Evolutionary conservation across 768 basidiomycete species (phyloP).

Genomic region (Cubamyces lactineus): DNA sequence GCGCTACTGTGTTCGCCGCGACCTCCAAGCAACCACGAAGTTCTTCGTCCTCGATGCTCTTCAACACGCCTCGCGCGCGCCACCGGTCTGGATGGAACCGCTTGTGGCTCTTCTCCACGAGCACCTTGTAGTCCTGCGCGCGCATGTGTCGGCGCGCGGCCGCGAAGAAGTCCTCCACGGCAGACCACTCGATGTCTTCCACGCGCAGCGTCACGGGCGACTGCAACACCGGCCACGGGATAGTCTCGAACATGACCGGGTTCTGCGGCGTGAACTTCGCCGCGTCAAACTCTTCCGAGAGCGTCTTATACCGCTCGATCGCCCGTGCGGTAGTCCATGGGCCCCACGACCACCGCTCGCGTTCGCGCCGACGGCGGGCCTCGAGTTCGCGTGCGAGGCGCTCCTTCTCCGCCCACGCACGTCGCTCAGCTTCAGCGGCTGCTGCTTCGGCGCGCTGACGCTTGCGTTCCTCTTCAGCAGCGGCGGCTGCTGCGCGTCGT

Average conservation of each 20-base stretch:
- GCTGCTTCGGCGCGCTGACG: constrained; percentile 33
- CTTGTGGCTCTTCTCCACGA: constrained; percentile 72
- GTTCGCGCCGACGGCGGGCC: constrained; percentile 51
- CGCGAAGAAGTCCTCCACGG: constrained; percentile 73
- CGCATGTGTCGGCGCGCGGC: constrained; percentile 55
- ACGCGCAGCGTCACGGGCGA: constrained; percentile 54
- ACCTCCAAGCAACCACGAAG: constrained; percentile 66
- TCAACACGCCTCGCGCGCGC: constrained; percentile 66
- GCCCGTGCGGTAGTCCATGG: constrained; percentile 69
- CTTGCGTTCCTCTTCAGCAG: constrained; percentile 24
- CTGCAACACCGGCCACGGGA: constrained; percentile 79
- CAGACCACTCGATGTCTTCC: constrained; percentile 70
- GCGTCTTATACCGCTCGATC: constrained; percentile 65
- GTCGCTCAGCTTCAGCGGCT: constrained; percentile 33
- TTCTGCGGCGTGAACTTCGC: constrained; percentile 55
- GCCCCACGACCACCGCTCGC: constrained; percentile 56
- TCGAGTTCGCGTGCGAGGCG: constrained; percentile 42
- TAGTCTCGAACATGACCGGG: constrained; percentile 59
- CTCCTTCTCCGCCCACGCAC: constrained; percentile 36
- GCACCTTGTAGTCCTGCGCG: constrained; percentile 60
- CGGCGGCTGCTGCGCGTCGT: constrained; percentile 25
- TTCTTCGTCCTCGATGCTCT: constrained; percentile 57
- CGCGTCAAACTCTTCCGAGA: constrained; percentile 66
- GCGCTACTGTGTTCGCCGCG: constrained; percentile 71
- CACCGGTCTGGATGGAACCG: constrained; percentile 83